Evolutionary conservation across 2,329 filamentous ascomycete genomes (phyloP), one percentile per base, ranked within the genome.

Genomic region (Colletotrichum eleusines): DNA sequence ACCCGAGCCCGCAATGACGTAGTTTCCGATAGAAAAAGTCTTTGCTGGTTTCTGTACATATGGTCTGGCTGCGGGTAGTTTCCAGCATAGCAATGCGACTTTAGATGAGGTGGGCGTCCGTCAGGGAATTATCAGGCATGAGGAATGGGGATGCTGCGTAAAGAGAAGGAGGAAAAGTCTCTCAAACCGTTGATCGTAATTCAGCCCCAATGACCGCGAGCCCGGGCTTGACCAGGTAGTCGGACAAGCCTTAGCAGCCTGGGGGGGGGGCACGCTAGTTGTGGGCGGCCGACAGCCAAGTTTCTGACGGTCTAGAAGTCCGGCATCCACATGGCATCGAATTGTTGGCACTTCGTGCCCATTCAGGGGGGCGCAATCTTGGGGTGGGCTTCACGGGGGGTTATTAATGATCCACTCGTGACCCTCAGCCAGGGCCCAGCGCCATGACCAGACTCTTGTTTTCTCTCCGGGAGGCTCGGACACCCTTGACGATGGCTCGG

Each of bases 281-380:
- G 40, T n/a, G 50, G 57, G 50, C 55, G 50, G 54, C 61, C 44
- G n/a, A 58, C 4, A 33, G 18, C 18, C 33, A 57, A 51, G 28
- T 53, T 38, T n/a, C 14, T 38, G 38, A 26, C 63, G 58, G 51
- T 31, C 51, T n/a, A 62, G 48, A 69, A 64, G 2, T 11, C 42
- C 28, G 31, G 46, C 62, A 46, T 16, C 58, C 42, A 51, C 66
- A 35, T 9, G 28, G n/a, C 53, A 23, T 11, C 31, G 9, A 31
- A 38, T 35, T 46, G 26, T 57, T 14, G 63, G 57, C 50, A 63
- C 63, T 61, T 55, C n/a, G 40, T 33, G 16, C 40, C 63, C 55
- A 33, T 67, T 71, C 59, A 35, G 51, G 58, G 51, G 51, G 58
- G 51, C 46, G 58, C 58, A 71, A 71, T 71, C 58, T 71, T 64